These are phyloP conservation scores for Fraxinus baroniana DNA, from an alignment of 305 asterid genomes.

Conservation along the genomic window DNA sequence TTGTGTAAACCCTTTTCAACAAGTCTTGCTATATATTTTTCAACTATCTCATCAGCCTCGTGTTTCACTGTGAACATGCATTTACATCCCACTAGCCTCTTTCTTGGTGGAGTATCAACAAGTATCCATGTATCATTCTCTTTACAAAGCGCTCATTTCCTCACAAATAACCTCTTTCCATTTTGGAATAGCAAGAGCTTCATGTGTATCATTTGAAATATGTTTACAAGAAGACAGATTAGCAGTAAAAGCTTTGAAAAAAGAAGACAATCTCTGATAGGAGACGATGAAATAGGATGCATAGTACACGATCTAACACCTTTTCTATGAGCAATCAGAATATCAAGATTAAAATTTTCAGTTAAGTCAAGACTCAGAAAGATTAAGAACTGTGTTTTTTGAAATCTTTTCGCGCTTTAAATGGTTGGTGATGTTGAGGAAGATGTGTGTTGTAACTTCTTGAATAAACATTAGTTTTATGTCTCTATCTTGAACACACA, in stretches of 20 bases:
- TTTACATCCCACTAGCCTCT: background rate
- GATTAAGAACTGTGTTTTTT: background rate
- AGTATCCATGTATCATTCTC: background rate
- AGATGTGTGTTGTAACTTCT: background rate
- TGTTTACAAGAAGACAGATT: background rate
- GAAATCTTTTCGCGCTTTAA: background rate
- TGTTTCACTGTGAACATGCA: background rate
- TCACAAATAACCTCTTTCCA: background rate
- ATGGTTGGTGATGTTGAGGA: background rate
- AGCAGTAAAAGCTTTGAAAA: background rate
- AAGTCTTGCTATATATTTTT: background rate
- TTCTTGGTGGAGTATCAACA: background rate
- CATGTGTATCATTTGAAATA: background rate
- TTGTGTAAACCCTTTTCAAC: background rate
- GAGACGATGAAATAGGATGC: background rate
- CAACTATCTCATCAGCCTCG: background rate
- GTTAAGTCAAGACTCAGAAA: background rate
- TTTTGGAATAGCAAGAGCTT: background rate
- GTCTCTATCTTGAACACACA: background rate
- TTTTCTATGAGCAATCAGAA: background rate
- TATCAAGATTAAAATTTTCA: background rate
- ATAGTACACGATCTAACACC: background rate
- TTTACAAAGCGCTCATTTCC: background rate
- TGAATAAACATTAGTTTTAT: background rate
- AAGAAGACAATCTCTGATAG: background rate